Conservation (phyloP, 2,329 filamentous ascomycete genomes). For the Sarocladium brachiariae region DNA sequence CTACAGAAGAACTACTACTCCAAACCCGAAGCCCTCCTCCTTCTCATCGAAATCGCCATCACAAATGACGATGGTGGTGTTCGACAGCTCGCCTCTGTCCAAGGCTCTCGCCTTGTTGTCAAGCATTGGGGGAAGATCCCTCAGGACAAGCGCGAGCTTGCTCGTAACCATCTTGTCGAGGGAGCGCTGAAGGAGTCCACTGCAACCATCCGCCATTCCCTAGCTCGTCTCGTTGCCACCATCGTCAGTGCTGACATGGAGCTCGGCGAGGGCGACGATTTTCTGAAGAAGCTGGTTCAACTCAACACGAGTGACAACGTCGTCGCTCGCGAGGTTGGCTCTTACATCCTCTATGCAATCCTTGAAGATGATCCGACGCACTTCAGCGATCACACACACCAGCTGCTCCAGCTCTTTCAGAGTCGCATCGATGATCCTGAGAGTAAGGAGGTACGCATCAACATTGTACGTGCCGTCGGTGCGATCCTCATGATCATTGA, state of each 20-base stretch:
- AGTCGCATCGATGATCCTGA: conserved; percentile 85
- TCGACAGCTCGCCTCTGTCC: conserved; percentile 85
- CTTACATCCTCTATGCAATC: conserved; percentile 89
- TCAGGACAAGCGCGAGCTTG: conserved; percentile 68
- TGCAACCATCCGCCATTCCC: conserved; percentile 72
- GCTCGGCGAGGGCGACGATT: conserved; percentile 69
- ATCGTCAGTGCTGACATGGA: conserved; percentile 78
- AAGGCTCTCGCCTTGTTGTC: conserved; percentile 72
- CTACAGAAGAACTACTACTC: conserved; percentile 93
- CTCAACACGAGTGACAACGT: conserved; percentile 70
- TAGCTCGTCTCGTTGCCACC: conserved; percentile 79
- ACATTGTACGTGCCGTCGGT: conserved; percentile 86
- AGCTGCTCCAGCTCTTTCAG: conserved; percentile 76
- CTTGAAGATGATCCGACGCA: conserved; percentile 80
- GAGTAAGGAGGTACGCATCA: conserved; percentile 87
- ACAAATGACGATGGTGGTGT: conserved; percentile 66
- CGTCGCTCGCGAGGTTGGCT: conserved; percentile 78
- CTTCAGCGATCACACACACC: conserved; percentile 72
- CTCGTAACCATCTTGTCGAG: conserved; percentile 77
- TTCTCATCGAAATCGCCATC: conserved; percentile 82
- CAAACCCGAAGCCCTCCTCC: conserved; percentile 73
- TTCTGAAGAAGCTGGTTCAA: conserved; percentile 72
- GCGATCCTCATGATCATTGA: conserved; percentile 83
- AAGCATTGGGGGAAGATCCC: conserved; percentile 80
- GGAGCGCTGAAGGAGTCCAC: conserved; percentile 75